Percentiles rank a stretch among this genome's conserved stretches.
These are phyloP conservation scores for Cryptosporidium viatorum DNA, from an alignment of 169 alveolate species.

Conservation along the genomic window DNA sequence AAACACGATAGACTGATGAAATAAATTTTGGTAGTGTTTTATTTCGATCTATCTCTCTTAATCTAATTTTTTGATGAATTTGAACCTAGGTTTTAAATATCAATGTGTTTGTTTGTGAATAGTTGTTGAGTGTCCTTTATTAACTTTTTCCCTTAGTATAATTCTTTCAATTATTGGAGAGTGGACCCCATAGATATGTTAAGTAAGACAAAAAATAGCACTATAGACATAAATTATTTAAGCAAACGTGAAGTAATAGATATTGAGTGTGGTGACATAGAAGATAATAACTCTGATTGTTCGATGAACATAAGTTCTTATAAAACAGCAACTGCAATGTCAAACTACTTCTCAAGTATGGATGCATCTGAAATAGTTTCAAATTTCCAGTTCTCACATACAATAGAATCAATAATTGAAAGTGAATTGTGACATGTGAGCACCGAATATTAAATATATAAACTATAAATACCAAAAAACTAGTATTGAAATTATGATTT, in stretches of 20 bases:
- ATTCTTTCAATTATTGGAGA: slow-evolving; percentile 72
- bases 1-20: slow-evolving; percentile 63
- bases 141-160: slow-evolving; percentile 50
- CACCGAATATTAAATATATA: not conserved
- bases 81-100: slow-evolving; percentile 13
- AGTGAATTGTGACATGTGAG: slow-evolving; percentile 30
- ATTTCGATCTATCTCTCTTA: slow-evolving; percentile 38
- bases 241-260: not conserved
- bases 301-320: slow-evolving; percentile 29
- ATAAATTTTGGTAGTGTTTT: slow-evolving; percentile 16
- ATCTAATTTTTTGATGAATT: slow-evolving; percentile 34
- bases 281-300: slow-evolving; percentile 25
- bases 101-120: slow-evolving; percentile 10
- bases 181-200: slow-evolving; percentile 38
- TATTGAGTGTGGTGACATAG: slow-evolving; percentile 1
- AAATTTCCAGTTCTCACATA: slow-evolving; percentile 50
- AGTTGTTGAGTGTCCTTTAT: not conserved
- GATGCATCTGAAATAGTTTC: slow-evolving; percentile 60
- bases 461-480: not conserved
- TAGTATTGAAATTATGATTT: not conserved
- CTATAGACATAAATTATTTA: not conserved
- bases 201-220: slow-evolving; percentile 2
- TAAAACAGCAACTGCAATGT: slow-evolving; percentile 47
- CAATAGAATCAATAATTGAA: slow-evolving; percentile 58
- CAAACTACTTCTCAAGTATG: slow-evolving; percentile 56